phyloP scores from a whole-genome alignment of 1,284 basidiomycete species.

The Tremellales sp. region DNA sequence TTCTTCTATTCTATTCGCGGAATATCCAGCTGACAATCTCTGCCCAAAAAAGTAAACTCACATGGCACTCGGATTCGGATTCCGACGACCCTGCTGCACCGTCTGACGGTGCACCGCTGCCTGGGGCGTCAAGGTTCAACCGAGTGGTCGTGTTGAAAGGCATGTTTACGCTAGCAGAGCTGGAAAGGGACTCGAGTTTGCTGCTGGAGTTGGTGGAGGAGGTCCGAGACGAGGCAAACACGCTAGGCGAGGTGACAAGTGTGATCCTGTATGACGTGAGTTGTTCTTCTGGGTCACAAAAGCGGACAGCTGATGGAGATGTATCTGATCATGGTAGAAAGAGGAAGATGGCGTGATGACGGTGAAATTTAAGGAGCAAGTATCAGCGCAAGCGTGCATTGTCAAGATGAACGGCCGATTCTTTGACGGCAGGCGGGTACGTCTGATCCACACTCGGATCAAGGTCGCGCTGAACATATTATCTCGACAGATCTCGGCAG shows the following conservation, averaged over 20 bases:
- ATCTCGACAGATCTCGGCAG: conserved; percentile 63
- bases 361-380: conserved; percentile 84
- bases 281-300: conserved; percentile 16
- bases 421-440: conserved; percentile 67
- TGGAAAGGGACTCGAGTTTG: conserved; percentile 81
- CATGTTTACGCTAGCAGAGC: conserved; percentile 87
- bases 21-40: conserved; percentile 45
- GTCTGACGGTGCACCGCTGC: conserved; percentile 23
- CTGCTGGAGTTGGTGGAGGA: conserved; percentile 93
- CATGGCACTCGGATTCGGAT: conserved; percentile 42
- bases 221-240: conserved; percentile 88
- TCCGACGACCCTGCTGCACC: conserved; percentile 31
- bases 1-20: background rate
- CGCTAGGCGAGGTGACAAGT: conserved; percentile 91
- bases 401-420: conserved; percentile 95
- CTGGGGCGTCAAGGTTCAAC: conserved; percentile 55
- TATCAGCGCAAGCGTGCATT: conserved; percentile 85
- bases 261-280: conserved; percentile 94
- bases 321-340: conserved; percentile 55
- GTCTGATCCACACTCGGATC: conserved; percentile 5
- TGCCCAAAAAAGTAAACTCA: conserved; percentile 52
- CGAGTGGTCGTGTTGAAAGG: conserved; percentile 87
- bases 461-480: background rate
- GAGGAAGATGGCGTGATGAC: conserved; percentile 95
- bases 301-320: background rate